Evolutionary conservation across 2,329 filamentous ascomycete species (phyloP).

Genomic region (Aspergillus sp.): DNA sequence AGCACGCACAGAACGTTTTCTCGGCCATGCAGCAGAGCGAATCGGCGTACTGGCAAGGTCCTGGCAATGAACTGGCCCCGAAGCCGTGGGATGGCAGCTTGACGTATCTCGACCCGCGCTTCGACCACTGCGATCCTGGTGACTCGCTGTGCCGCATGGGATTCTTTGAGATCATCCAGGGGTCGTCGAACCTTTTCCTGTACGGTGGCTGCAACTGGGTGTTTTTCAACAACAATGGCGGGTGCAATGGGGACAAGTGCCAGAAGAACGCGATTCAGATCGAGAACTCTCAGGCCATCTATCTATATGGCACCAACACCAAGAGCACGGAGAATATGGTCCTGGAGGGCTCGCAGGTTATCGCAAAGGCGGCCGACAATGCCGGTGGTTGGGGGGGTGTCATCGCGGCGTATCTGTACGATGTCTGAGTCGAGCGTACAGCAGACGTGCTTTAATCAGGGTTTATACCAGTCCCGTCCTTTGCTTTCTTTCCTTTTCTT

Average conservation of each 20-base stretch:
- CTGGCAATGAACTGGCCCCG: slow-evolving; percentile 23
- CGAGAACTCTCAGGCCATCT: slow-evolving; percentile 15
- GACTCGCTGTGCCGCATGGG: slow-evolving; percentile 32
- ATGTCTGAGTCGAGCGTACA: slow-evolving; percentile 1
- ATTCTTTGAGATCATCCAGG: slow-evolving; percentile 21
- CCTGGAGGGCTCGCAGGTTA: slow-evolving; percentile 13
- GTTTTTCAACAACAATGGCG: slow-evolving; percentile 31
- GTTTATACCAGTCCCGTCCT: too few species aligned
- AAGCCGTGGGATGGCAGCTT: slow-evolving; percentile 18
- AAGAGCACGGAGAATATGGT: slow-evolving; percentile 25
- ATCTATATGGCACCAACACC: slow-evolving; percentile 23
- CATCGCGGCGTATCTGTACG: slow-evolving; percentile 23
- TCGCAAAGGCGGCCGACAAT: slow-evolving; percentile 21
- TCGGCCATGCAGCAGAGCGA: slow-evolving; percentile 28
- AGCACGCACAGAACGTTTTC: slow-evolving; percentile 36
- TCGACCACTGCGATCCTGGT: slow-evolving; percentile 18
- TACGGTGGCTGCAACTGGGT: slow-evolving; percentile 34
- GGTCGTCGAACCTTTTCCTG: slow-evolving; percentile 26
- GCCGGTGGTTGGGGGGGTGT: slow-evolving; percentile 28
- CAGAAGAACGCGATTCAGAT: slow-evolving; percentile 30
- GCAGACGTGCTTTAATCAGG: too few species aligned
- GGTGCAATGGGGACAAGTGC: slow-evolving; percentile 26
- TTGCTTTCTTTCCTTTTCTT: too few species aligned
- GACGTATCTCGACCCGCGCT: slow-evolving; percentile 18
- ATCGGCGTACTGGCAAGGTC: slow-evolving; percentile 26